phyloP scores from a whole-genome alignment of 2,329 filamentous ascomycete genomes.

The Fusarium sp. region DNA sequence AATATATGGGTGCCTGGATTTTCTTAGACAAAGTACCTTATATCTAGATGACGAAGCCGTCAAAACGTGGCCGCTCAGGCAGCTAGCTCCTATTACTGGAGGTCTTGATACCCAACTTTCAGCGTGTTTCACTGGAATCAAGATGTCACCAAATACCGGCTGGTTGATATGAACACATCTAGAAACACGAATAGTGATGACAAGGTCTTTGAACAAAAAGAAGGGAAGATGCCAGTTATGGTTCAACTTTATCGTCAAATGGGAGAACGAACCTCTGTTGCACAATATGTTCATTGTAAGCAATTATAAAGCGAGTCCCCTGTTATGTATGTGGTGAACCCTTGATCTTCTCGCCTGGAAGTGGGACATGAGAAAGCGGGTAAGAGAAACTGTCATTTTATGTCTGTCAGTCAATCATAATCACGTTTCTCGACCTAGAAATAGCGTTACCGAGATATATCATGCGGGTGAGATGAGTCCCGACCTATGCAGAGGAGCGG shows the following conservation, averaged over 20 bases:
- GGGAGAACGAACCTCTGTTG: neutral
- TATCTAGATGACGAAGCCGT: constrained; percentile 2
- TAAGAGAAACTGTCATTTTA: neutral
- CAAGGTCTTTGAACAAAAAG: neutral
- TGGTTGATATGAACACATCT: neutral
- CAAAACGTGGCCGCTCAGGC: constrained; percentile 12
- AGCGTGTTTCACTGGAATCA: neutral
- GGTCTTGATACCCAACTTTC: constrained; percentile 10
- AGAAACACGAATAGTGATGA: neutral
- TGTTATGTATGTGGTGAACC: neutral
- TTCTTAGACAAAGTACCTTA: neutral
- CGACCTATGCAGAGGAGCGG: neutral
- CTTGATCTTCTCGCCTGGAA: neutral
- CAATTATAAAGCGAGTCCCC: neutral
- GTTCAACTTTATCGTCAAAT: too few relatives aligned
- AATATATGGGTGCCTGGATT: constrained; percentile 30
- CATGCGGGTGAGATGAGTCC: constrained; percentile 20
- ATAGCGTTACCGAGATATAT: constrained; percentile 18
- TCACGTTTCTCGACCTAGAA: constrained; percentile 1
- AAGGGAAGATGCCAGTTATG: neutral
- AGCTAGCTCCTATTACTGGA: neutral
- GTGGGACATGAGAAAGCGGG: neutral
- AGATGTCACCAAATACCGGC: neutral
- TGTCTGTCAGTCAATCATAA: neutral
- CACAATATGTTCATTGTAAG: neutral